Evolutionary conservation across 1,139 yeast genomes (phyloP).

Genomic region (Zhuliangozyma parablackwelliae): DNA sequence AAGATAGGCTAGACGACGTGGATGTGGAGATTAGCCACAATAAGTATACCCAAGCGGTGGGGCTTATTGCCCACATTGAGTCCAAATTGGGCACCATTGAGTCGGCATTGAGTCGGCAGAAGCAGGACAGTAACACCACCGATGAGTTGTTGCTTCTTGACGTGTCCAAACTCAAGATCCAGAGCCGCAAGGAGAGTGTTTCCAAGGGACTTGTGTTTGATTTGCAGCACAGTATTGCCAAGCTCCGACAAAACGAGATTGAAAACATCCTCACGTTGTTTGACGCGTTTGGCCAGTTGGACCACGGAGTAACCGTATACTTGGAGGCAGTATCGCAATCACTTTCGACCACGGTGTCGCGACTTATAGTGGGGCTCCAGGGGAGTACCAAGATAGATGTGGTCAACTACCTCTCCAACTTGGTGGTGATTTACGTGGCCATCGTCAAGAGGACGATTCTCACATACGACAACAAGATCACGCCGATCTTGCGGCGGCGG

Average conservation of each 20-base stretch:
- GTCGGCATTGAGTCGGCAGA: slow-evolving; percentile 7
- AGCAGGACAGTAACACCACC: slow-evolving; percentile 12
- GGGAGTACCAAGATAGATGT: slow-evolving; percentile 45
- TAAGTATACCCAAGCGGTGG: slow-evolving; percentile 52
- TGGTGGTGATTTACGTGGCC: slow-evolving; percentile 39
- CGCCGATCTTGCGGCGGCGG: slow-evolving; percentile 27
- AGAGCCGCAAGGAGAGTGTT: slow-evolving; percentile 32
- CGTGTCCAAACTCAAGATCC: slow-evolving; percentile 38
- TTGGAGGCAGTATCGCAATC: slow-evolving; percentile 34
- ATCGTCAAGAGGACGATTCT: slow-evolving; percentile 34
- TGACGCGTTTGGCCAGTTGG: slow-evolving; percentile 33
- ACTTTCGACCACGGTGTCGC: slow-evolving; percentile 30
- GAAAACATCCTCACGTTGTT: slow-evolving; percentile 32
- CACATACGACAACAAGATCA: slow-evolving; percentile 31
- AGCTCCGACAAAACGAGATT: slow-evolving; percentile 28
- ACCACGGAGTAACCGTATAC: slow-evolving; percentile 35
- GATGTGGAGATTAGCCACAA: slow-evolving; percentile 65
- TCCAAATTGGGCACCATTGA: slow-evolving; percentile 26
- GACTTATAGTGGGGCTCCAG: slow-evolving; percentile 38
- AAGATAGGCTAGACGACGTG: slow-evolving; percentile 61
- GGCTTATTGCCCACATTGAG: slow-evolving; percentile 43
- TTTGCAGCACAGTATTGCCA: slow-evolving; percentile 31
- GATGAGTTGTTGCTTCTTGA: slow-evolving; percentile 39
- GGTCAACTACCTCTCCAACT: slow-evolving; percentile 40
- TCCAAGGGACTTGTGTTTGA: slow-evolving; percentile 38